Conservation (phyloP, 1,284 basidiomycete species). For the Coriolopsis trogii region DNA sequence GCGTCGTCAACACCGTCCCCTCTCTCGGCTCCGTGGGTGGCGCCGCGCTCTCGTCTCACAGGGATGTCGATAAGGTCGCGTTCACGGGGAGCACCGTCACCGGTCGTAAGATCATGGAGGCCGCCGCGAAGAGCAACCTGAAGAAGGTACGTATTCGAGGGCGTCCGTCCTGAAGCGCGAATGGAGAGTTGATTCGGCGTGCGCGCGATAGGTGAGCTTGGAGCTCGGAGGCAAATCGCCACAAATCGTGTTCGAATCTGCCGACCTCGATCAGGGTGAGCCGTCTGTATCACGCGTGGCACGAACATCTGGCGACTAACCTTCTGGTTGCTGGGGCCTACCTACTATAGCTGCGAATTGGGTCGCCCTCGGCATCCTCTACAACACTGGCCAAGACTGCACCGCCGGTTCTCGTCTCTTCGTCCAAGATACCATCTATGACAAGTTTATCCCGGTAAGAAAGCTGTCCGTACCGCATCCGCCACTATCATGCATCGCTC, state of each 20-base stretch:
- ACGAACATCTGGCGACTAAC: too few species aligned
- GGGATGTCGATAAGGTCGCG: conserved; percentile 83
- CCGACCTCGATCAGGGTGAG: conserved; percentile 81
- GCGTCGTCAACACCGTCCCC: conserved; percentile 89
- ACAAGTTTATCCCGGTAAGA: conserved; percentile 67
- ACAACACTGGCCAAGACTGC: conserved; percentile 87
- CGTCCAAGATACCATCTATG: conserved; percentile 84
- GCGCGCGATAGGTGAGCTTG: conserved; percentile 68
- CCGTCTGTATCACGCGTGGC: conserved; percentile 12
- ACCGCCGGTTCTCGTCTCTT: conserved; percentile 87
- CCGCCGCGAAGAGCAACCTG: conserved; percentile 91
- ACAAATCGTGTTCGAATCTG: conserved; percentile 82
- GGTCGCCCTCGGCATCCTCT: conserved; percentile 82
- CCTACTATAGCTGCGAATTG: conserved; percentile 72
- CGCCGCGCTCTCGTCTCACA: conserved; percentile 78
- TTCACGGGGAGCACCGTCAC: conserved; percentile 86
- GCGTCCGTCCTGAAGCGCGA: too few species aligned
- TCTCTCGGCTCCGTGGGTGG: conserved; percentile 86
- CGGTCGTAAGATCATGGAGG: conserved; percentile 91
- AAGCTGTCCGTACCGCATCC: neutral
- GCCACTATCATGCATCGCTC: neutral
- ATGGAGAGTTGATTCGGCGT: too few species aligned
- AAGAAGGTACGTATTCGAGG: conserved; percentile 81
- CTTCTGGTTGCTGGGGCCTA: neutral
- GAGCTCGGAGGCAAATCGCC: conserved; percentile 98